A percentile compares a stretch with the other conserved stretches of the same genome.
phyloP scores from a whole-genome alignment of 345 rosid genomes.

The Euphorbia lathyris region DNA sequence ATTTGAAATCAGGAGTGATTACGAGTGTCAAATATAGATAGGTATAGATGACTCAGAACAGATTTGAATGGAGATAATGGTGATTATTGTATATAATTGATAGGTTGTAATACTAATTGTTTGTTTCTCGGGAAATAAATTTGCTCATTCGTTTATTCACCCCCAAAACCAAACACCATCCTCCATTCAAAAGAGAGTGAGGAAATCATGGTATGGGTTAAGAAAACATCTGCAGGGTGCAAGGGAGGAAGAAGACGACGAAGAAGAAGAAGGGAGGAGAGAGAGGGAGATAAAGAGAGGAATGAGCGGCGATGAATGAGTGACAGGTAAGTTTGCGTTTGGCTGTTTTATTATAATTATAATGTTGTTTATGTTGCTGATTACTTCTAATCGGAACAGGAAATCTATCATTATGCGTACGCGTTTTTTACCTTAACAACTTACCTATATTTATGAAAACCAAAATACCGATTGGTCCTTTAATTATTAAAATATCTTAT shows the following conservation, averaged over 20 bases:
- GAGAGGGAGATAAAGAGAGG: neutral
- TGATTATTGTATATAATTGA: too few relatives aligned
- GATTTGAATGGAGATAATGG: too few relatives aligned
- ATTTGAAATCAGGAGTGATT: too few relatives aligned
- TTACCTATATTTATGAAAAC: neutral
- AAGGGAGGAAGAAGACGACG: neutral
- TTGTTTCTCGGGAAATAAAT: too few relatives aligned
- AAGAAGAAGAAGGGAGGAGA: neutral
- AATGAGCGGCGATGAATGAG: constrained; percentile 2
- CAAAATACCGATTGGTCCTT: too few relatives aligned
- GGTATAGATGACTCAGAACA: too few relatives aligned
- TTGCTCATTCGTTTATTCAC: too few relatives aligned
- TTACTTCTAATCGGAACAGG: neutral
- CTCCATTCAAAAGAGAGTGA: neutral
- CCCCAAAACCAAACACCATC: neutral
- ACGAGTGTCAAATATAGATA: too few relatives aligned
- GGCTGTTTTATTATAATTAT: neutral
- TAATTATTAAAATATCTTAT: too few relatives aligned
- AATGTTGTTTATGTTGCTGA: neutral
- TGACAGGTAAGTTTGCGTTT: neutral
- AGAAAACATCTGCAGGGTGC: neutral
- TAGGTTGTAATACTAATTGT: too few relatives aligned
- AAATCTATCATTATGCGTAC: neutral
- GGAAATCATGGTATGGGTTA: neutral
- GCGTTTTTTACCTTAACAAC: neutral